Base-by-base conservation (phyloP, 441 rosid species). In the Brassica hybrid region DNA sequence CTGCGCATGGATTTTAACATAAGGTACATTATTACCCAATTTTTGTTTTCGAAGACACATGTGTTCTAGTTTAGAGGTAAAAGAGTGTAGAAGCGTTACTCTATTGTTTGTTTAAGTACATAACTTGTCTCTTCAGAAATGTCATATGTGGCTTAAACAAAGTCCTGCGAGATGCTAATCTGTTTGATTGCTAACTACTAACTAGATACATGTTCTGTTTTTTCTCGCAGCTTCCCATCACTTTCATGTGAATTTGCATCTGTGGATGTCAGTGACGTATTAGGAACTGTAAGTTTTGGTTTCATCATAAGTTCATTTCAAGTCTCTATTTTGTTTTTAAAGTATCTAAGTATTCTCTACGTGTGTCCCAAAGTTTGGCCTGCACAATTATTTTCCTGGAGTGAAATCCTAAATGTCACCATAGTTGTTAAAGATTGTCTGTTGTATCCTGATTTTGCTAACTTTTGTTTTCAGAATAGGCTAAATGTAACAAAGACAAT, bases 221-320 rank as follows among this genome's bases (percentile, higher is more conserved):
- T 66, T 67, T 68, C 66, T 67, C 34, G 87, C 81, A 94, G 99
- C 85, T 96, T 96, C 87, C 98, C 98, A 9, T 80, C 97, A 34
- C 96, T 96, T 59, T 96, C 99, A 63, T 96, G 99, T 79, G 99
- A 96, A 87, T 96, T 96, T 83, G 98, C 98, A 74, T 83, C 98
- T 16, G 87, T 96, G 70, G 99, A 91, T 67, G 97, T 96, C 86
- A 92, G 93, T 80, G 98, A 96, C 7, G 92, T 92, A 76, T 79
- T 96, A 89, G 99, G 99, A 88, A 94, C 99, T 79, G 98, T 96
- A 91, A 96, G 99, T 91, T 43, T 30, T 19, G 67, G 73, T 74
- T 73, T 79, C 82, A 17, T 52, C 30, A 2, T 16, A 34, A 36
- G 2, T 27, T 61, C 36, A 61, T 61, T 30, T 30, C 34, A 30